These are phyloP conservation scores for Earliella scabrosa DNA, from an alignment of 1,284 basidiomycete genomes.

Conservation along the genomic window DNA sequence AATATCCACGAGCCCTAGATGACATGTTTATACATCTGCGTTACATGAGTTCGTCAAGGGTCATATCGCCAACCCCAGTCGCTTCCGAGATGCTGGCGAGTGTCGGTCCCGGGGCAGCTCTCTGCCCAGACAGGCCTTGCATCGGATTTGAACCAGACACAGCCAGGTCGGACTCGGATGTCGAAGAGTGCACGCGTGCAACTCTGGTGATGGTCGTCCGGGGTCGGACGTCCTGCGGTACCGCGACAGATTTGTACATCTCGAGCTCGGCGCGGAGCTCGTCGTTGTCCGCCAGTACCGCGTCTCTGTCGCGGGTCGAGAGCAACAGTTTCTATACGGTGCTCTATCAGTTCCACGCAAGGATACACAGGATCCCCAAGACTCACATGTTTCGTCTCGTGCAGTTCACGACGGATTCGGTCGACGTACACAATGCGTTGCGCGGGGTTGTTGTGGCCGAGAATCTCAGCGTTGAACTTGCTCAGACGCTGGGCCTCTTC, in stretches of 20 bases:
- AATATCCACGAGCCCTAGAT: too few relatives aligned
- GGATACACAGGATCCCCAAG: neutral
- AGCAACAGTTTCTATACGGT: constrained; percentile 56
- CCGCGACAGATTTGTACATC: constrained; percentile 70
- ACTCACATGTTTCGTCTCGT: constrained; percentile 71
- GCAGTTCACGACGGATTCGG: constrained; percentile 67
- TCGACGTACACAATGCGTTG: constrained; percentile 80
- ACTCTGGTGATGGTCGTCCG: constrained; percentile 68
- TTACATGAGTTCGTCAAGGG: constrained; percentile 57
- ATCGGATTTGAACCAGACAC: constrained; percentile 3
- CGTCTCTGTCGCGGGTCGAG: constrained; percentile 59
- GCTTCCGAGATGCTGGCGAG: constrained; percentile 19
- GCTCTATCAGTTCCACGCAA: neutral
- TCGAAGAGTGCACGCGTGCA: constrained; percentile 54
- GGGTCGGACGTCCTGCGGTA: constrained; percentile 60
- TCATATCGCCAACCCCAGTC: constrained; percentile 50
- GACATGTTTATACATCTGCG: neutral
- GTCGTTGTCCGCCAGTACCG: constrained; percentile 48
- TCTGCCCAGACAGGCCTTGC: neutral
- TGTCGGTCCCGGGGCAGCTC: constrained; percentile 2
- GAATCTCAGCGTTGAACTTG: constrained; percentile 77
- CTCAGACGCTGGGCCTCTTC: constrained; percentile 69
- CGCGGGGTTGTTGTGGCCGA: constrained; percentile 74
- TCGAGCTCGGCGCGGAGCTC: constrained; percentile 65
- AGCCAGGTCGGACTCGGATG: constrained; percentile 46